These are phyloP conservation scores for Brasenia schreberi DNA, from an alignment of 164 flowering plant genomes.

Conservation along the genomic window DNA sequence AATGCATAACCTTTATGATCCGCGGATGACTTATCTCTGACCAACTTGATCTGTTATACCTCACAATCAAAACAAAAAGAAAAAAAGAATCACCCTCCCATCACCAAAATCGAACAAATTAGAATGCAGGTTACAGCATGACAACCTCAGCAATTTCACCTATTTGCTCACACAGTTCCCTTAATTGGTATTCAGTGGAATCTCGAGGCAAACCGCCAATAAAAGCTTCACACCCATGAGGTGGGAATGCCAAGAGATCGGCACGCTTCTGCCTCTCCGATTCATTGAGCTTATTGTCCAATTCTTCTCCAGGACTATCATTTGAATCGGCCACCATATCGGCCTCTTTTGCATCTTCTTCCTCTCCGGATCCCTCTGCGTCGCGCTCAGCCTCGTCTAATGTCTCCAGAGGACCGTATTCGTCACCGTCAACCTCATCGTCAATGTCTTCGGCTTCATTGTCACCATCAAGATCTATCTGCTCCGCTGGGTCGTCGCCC, in stretches of 20 bases:
- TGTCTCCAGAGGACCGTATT: conserved; percentile 25
- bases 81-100: too few species aligned
- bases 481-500: conserved; percentile 56
- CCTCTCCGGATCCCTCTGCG: conserved; percentile 2
- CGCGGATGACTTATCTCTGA: conserved; percentile 73
- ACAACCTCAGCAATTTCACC: conserved; percentile 78
- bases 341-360: conserved; percentile 28
- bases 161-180: conserved; percentile 59
- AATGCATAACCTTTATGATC: conserved; percentile 90
- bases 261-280: conserved; percentile 50
- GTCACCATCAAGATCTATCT: conserved; percentile 83
- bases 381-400: conserved; percentile 22
- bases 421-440: conserved; percentile 57
- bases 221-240: conserved; percentile 90
- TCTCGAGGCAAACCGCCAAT: conserved; percentile 90
- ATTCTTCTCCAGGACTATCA: conserved; percentile 32
- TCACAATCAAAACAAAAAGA: background rate
- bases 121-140: background rate
- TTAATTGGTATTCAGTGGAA: conserved; percentile 58
- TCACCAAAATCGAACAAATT: background rate
- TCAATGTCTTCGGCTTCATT: conserved; percentile 72
- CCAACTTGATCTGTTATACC: conserved; percentile 47
- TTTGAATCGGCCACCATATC: conserved; percentile 19
- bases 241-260: conserved; percentile 85
- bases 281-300: conserved; percentile 16